These are phyloP conservation scores for Solanum clarkiae DNA, from an alignment of 257 asterid genomes.

Conservation along the genomic window DNA sequence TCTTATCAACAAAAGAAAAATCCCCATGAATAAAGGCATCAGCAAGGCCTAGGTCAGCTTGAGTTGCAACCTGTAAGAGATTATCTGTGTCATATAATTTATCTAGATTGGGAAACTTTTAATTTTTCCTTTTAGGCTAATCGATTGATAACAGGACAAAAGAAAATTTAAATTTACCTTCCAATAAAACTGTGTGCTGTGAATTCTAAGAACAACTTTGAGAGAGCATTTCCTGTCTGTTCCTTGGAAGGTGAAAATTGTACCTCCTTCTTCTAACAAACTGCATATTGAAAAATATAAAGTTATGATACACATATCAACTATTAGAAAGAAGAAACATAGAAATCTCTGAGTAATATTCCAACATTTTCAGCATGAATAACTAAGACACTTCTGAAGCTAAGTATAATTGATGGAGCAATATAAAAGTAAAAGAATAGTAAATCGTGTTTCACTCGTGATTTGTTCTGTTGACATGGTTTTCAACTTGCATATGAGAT, in stretches of 20 bases:
- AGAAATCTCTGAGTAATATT: not conserved
- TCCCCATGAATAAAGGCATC: constrained; percentile 83
- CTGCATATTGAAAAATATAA: constrained; percentile 10
- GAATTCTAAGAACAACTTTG: constrained; percentile 52
- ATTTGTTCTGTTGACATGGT: not conserved
- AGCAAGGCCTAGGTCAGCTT: constrained; percentile 79
- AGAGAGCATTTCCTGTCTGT: constrained; percentile 16
- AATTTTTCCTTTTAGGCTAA: not conserved
- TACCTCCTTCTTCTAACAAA: constrained; percentile 67
- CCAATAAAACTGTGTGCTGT: constrained; percentile 71
- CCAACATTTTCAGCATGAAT: not conserved
- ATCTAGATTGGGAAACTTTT: not conserved
- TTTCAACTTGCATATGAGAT: not conserved
- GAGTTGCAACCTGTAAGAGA: constrained; percentile 48
- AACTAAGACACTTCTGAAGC: not conserved
- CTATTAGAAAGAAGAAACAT: not conserved
- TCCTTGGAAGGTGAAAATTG: constrained; percentile 63
- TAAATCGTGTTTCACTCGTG: not conserved
- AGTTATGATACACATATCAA: not conserved
- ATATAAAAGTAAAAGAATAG: not conserved
- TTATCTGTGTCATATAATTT: not conserved
- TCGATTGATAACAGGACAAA: not conserved
- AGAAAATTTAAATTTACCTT: constrained; percentile 25
- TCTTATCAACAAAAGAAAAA: constrained; percentile 56
- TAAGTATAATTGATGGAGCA: not conserved